Evolutionary conservation across 805 yeast genomes (phyloP).

Genomic region (Starmera amethionina): DNA sequence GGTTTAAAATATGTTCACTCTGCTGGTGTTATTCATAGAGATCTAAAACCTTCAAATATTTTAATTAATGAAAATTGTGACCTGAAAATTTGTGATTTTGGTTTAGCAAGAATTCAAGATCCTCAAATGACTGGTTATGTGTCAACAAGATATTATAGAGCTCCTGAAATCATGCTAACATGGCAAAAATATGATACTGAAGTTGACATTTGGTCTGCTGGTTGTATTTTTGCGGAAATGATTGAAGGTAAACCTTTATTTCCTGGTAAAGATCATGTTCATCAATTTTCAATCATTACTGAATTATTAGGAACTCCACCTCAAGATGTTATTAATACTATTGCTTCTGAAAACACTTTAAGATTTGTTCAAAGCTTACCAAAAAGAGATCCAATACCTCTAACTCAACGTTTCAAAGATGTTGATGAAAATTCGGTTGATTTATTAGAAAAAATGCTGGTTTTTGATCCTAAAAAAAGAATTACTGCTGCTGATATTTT

Average conservation of each 20-base stretch:
- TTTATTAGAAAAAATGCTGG: slow-evolving; percentile 78
- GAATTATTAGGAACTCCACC: slow-evolving; percentile 97
- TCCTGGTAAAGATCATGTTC: slow-evolving; percentile 98
- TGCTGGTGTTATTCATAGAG: slow-evolving; percentile 88
- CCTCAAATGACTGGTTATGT: slow-evolving; percentile 99
- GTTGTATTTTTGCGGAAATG: slow-evolving; percentile 96
- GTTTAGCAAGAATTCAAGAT: slow-evolving; percentile 93
- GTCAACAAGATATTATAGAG: slow-evolving; percentile 90
- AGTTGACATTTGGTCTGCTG: slow-evolving; percentile 97
- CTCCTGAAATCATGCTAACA: slow-evolving; percentile 97
- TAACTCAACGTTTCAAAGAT: slow-evolving; percentile 67
- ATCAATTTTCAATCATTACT: slow-evolving; percentile 94
- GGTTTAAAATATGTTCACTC: slow-evolving; percentile 87
- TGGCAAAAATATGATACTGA: slow-evolving; percentile 98
- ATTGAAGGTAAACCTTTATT: slow-evolving; percentile 93
- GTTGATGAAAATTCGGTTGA: slow-evolving; percentile 85
- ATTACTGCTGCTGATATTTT: slow-evolving; percentile 88
- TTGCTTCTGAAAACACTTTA: slow-evolving; percentile 90
- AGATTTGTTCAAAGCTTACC: slow-evolving; percentile 93
- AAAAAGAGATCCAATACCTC: slow-evolving; percentile 83
- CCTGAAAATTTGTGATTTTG: slow-evolving; percentile 86
- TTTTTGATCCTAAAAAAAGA: slow-evolving; percentile 91
- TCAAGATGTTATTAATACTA: slow-evolving; percentile 89
- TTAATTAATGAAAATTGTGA: slow-evolving; percentile 86
- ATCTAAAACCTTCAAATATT: slow-evolving; percentile 77